Percentiles rank a stretch among this genome's conserved stretches.
phyloP scores from a whole-genome alignment of 2,329 filamentous ascomycete genomes.

The Pyricularia sp. region DNA sequence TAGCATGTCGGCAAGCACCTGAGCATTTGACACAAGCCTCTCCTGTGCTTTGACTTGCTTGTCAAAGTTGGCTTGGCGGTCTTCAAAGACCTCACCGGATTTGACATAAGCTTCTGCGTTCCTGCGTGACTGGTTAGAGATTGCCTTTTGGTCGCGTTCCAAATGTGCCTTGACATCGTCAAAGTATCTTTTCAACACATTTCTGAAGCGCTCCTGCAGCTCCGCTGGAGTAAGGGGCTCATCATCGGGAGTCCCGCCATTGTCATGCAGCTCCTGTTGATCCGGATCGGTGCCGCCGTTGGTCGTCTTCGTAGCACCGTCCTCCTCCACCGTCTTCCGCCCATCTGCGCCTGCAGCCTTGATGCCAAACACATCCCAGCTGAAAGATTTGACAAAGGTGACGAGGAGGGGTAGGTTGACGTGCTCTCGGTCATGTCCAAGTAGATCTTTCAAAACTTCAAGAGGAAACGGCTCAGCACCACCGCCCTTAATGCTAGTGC shows the following conservation, averaged over 20 bases:
- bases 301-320: slow-evolving; percentile 49
- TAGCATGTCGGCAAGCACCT: slow-evolving; percentile 77
- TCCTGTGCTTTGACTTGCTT: slow-evolving; percentile 88
- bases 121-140: slow-evolving; percentile 74
- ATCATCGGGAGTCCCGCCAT: slow-evolving; percentile 40
- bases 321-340: slow-evolving; percentile 73
- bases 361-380: slow-evolving; percentile 86
- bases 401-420: slow-evolving; percentile 83
- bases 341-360: slow-evolving; percentile 58
- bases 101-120: slow-evolving; percentile 98
- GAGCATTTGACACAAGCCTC: slow-evolving; percentile 77
- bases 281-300: slow-evolving; percentile 16
- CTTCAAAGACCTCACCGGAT: slow-evolving; percentile 95
- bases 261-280: slow-evolving; percentile 26
- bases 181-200: slow-evolving; percentile 75
- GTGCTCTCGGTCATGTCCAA: slow-evolving; percentile 89
- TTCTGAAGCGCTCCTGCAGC: slow-evolving; percentile 73
- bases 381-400: slow-evolving; percentile 89
- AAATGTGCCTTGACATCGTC: slow-evolving; percentile 86
- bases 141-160: slow-evolving; percentile 79
- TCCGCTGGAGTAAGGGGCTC: slow-evolving; percentile 63
- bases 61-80: slow-evolving; percentile 90
- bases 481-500: slow-evolving; percentile 42
- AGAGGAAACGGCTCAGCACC: slow-evolving; percentile 86
- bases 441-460: slow-evolving; percentile 92